Percentiles rank a stretch among this genome's conserved stretches.
Conservation (phyloP, 2,329 filamentous ascomycete genomes). For the Hymenotorrendiella dingleyae region DNA sequence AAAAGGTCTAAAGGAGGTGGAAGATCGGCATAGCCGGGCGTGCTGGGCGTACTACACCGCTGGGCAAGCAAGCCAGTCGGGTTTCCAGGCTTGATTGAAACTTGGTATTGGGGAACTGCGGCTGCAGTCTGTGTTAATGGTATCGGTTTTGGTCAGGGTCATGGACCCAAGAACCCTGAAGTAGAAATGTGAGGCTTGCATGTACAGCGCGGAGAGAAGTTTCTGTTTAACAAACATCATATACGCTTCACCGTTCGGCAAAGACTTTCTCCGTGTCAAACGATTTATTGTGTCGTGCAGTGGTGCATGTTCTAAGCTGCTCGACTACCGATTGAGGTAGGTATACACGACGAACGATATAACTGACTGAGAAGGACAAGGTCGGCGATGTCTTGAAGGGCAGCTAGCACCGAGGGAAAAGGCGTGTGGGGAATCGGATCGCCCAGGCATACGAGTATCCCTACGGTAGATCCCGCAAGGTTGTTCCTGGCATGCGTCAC, state of each 20-base stretch:
- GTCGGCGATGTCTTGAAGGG: slow-evolving; percentile 3
- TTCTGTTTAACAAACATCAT: too few relatives aligned
- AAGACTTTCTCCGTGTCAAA: too few relatives aligned
- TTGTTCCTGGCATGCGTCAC: slow-evolving; percentile 13
- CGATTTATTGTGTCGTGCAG: too few relatives aligned
- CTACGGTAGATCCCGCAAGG: slow-evolving; percentile 17
- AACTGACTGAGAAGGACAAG: neutral
- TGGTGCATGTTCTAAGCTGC: too few relatives aligned
- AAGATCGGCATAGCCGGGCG: slow-evolving; percentile 11
- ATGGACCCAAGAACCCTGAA: slow-evolving; percentile 8
- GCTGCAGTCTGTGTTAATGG: neutral
- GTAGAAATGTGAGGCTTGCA: slow-evolving; percentile 5
- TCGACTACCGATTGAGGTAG: too few relatives aligned
- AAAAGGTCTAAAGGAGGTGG: neutral
- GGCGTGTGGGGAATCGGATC: neutral
- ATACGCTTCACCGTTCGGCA: too few relatives aligned
- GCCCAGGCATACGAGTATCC: neutral
- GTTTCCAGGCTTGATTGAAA: neutral
- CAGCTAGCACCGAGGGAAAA: neutral
- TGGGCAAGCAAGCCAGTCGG: slow-evolving; percentile 1
- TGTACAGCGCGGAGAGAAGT: too few relatives aligned
- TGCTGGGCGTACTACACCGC: slow-evolving; percentile 10
- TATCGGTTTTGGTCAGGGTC: neutral
- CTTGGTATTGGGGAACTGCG: too few relatives aligned
- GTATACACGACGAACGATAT: too few relatives aligned